Conservation (phyloP, 1,139 yeast species). For the Pichia sp. region DNA sequence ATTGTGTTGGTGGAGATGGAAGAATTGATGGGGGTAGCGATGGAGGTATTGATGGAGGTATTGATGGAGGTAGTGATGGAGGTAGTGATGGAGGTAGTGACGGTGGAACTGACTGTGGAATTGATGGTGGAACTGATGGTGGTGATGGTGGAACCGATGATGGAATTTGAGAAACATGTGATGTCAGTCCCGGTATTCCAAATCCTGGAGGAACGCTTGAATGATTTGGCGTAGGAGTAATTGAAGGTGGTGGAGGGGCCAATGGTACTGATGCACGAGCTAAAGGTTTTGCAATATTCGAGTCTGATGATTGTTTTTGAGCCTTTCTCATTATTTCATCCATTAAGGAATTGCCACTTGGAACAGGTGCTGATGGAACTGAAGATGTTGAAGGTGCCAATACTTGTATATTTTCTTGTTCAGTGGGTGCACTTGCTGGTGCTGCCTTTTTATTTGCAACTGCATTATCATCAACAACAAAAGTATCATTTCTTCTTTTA, state of each 20-base stretch:
- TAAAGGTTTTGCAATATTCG: not conserved
- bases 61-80: conserved; percentile 21
- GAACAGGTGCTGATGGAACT: conserved; percentile 1
- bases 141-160: not conserved
- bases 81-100: conserved; percentile 13
- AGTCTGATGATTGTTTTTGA: conserved; percentile 5
- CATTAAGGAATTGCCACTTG: conserved; percentile 15
- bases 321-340: conserved; percentile 16
- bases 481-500: conserved; percentile 45
- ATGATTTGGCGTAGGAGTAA: conserved; percentile 7
- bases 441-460: conserved; percentile 9
- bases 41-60: conserved; percentile 8
- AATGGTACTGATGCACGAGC: not conserved
- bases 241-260: conserved; percentile 13
- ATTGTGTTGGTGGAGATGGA: conserved; percentile 3
- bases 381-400: conserved; percentile 16
- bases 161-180: conserved; percentile 23
- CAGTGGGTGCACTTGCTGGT: conserved; percentile 14
- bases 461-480: conserved; percentile 33
- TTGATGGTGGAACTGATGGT: not conserved
- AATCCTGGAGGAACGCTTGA: not conserved
- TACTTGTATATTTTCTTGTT: conserved; percentile 12
- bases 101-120: conserved; percentile 3
- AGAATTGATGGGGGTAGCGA: not conserved
- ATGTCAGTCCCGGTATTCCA: conserved; percentile 19